Evolutionary conservation across 345 rosid genomes (phyloP).

Genomic region (Nephelium lappaceum): DNA sequence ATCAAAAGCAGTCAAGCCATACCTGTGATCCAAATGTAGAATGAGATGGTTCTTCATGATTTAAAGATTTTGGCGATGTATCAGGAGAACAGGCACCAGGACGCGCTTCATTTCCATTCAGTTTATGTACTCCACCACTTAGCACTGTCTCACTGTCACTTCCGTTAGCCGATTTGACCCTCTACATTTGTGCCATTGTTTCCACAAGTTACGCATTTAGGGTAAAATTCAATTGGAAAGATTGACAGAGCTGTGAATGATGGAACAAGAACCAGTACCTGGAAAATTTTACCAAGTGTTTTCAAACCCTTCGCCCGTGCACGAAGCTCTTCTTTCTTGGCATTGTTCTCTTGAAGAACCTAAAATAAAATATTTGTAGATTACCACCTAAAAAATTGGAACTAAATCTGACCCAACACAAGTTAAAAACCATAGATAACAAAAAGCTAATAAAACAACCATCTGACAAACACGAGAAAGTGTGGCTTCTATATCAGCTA

Average conservation of each 20-base stretch:
- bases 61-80: slow-evolving; percentile 49
- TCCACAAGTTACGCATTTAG: slow-evolving; percentile 6
- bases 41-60: slow-evolving; percentile 47
- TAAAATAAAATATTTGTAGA: slow-evolving; percentile 37
- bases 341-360: slow-evolving; percentile 95
- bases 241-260: neutral
- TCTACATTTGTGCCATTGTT: slow-evolving; percentile 42
- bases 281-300: slow-evolving; percentile 92
- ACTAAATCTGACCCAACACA: slow-evolving; percentile 8
- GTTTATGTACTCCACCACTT: slow-evolving; percentile 38
- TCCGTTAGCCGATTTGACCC: slow-evolving; percentile 62
- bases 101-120: slow-evolving; percentile 56
- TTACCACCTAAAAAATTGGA: slow-evolving; percentile 21
- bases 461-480: slow-evolving; percentile 96
- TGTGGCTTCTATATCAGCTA: slow-evolving; percentile 95
- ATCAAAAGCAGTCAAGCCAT: slow-evolving; percentile 18
- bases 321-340: slow-evolving; percentile 88
- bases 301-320: slow-evolving; percentile 92
- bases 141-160: slow-evolving; percentile 53
- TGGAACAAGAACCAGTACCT: slow-evolving; percentile 46
- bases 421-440: slow-evolving; percentile 26
- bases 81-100: slow-evolving; percentile 39
- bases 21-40: slow-evolving; percentile 60
- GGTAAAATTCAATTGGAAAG: neutral
- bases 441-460: slow-evolving; percentile 55